These are phyloP conservation scores for Limtongia smithiae DNA, from an alignment of 805 yeast species.

Conservation along the genomic window DNA sequence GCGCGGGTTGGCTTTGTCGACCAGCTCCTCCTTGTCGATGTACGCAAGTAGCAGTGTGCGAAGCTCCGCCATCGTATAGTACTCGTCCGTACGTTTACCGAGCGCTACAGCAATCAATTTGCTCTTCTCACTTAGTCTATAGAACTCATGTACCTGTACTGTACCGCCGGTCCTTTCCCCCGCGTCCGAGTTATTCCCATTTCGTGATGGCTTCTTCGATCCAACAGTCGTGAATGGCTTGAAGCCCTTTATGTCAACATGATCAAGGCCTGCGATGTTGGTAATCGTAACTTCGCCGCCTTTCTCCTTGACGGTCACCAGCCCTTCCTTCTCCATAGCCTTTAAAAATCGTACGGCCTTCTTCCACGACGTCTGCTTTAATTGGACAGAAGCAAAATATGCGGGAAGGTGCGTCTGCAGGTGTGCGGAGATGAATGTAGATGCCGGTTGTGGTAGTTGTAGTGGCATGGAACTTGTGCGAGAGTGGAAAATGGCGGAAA, in stretches of 20 bases:
- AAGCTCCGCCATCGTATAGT: constrained; percentile 55
- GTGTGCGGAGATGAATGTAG: constrained; percentile 69
- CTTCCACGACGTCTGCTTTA: constrained; percentile 84
- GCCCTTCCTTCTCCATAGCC: constrained; percentile 74
- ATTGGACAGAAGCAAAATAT: constrained; percentile 36
- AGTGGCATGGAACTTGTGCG: constrained; percentile 33
- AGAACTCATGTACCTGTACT: constrained; percentile 12
- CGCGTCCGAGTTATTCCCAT: constrained; percentile 3
- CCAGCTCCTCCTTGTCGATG: constrained; percentile 51
- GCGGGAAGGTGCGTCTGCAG: constrained; percentile 68
- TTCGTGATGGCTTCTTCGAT: constrained; percentile 16
- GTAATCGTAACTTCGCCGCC: constrained; percentile 71
- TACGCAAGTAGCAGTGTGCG: constrained; percentile 53
- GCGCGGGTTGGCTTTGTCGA: constrained; percentile 51
- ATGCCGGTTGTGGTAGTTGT: constrained; percentile 66
- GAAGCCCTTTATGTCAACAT: constrained; percentile 54
- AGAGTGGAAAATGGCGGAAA: constrained; percentile 60
- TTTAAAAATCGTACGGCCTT: constrained; percentile 81
- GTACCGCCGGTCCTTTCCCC: background rate
- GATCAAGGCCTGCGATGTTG: constrained; percentile 46
- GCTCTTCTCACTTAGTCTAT: constrained; percentile 43
- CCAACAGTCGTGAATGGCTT: constrained; percentile 52
- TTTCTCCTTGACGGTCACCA: constrained; percentile 72
- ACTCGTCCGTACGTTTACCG: constrained; percentile 42
- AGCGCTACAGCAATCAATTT: constrained; percentile 47